Evolutionary conservation across 1,139 yeast genomes (phyloP).

Genomic region (Nakaseomyces nivariensis): DNA sequence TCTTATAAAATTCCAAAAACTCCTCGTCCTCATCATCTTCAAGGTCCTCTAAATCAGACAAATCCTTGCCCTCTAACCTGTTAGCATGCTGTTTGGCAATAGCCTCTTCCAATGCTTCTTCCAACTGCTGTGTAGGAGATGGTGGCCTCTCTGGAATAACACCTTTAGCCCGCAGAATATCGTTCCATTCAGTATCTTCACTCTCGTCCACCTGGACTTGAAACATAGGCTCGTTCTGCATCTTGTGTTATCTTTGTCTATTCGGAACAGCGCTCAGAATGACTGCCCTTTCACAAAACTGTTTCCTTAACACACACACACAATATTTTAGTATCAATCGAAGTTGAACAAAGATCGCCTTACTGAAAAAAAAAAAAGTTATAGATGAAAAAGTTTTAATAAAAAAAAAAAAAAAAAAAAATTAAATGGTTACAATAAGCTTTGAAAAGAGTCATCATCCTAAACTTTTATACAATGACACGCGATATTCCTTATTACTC

Average conservation of each 20-base stretch:
- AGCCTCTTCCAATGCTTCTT: constrained; percentile 81
- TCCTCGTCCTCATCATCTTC: constrained; percentile 76
- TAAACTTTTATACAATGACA: constrained; percentile 7
- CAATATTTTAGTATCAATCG: too few relatives aligned
- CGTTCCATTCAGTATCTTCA: constrained; percentile 99
- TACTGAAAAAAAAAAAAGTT: too few relatives aligned
- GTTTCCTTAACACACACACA: too few relatives aligned
- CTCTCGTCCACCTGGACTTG: constrained; percentile 85
- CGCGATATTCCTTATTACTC: constrained; percentile 16
- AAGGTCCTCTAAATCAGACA: constrained; percentile 71
- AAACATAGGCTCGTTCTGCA: constrained; percentile 27
- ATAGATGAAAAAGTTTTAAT: too few relatives aligned
- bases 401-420: too few relatives aligned
- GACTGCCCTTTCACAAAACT: too few relatives aligned
- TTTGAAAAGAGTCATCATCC: too few relatives aligned
- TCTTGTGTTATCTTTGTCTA: neutral
- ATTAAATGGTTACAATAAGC: too few relatives aligned
- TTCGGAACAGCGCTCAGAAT: too few relatives aligned
- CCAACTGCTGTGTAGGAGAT: constrained; percentile 78
- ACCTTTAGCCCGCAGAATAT: constrained; percentile 79
- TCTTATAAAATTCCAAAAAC: constrained; percentile 63
- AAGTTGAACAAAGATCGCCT: too few relatives aligned
- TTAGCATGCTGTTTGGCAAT: constrained; percentile 51
- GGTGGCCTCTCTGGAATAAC: constrained; percentile 88
- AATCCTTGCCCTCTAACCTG: constrained; percentile 55